Conservation (phyloP, 1,284 basidiomycete genomes). For the Earliella scabrosa region DNA sequence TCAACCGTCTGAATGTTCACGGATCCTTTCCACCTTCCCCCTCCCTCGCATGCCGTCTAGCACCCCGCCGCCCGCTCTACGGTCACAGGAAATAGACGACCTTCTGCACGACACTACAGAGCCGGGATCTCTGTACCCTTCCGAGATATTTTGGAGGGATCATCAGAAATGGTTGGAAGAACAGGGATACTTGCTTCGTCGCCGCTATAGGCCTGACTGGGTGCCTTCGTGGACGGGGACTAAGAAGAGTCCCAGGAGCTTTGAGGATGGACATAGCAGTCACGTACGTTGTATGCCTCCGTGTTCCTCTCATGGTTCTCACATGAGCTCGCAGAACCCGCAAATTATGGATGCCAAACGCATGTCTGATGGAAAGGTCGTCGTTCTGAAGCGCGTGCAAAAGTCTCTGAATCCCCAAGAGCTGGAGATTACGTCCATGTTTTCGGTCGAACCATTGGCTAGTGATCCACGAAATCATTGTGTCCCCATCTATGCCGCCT, state of each 20-base stretch:
- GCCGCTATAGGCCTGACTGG: background rate
- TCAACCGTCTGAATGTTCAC: no score
- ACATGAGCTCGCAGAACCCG: background rate
- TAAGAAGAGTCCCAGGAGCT: background rate
- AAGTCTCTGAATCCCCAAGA: background rate
- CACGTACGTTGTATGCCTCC: background rate
- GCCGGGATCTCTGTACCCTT: no score
- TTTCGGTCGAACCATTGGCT: background rate
- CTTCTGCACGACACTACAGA: no score
- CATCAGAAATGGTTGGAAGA: background rate
- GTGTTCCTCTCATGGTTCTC: background rate
- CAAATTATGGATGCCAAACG: background rate
- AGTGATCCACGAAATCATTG: conserved; percentile 19
- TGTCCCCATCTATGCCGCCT: conserved; percentile 3
- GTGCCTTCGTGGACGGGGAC: conserved; percentile 1
- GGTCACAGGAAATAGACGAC: no score
- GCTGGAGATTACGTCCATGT: conserved; percentile 8
- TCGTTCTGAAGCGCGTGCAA: background rate
- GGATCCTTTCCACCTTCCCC: no score
- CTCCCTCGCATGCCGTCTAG: no score
- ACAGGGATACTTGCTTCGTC: background rate
- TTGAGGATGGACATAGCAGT: background rate
- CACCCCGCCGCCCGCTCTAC: no score
- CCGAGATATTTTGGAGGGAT: background rate
- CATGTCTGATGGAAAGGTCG: background rate